A percentile compares a stretch with the other conserved stretches of the same genome.
Conservation (phyloP, 179 eudicot species). For the Actinidia polygama region DNA sequence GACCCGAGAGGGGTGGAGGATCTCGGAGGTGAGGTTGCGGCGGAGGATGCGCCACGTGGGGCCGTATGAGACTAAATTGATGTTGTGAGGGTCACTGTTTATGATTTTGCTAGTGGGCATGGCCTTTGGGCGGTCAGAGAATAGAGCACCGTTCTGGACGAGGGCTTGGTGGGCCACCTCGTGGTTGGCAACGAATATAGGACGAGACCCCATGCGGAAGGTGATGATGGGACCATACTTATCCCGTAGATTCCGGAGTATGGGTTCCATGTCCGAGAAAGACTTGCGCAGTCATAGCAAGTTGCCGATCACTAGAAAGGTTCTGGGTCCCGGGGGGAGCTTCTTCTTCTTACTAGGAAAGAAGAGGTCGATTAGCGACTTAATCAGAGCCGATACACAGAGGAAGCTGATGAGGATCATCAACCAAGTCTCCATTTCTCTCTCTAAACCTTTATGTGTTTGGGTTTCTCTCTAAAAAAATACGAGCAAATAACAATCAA, state of each 20-base stretch:
- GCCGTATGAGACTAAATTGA: slow-evolving; percentile 37
- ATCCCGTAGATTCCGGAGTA: slow-evolving; percentile 30
- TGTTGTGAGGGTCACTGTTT: slow-evolving; percentile 32
- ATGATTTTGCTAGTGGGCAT: slow-evolving; percentile 16
- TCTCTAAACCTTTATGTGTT: too few relatives aligned
- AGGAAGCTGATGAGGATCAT: slow-evolving; percentile 1
- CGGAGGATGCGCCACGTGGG: slow-evolving; percentile 51
- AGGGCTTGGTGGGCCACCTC: slow-evolving; percentile 35
- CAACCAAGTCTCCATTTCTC: slow-evolving; percentile 8
- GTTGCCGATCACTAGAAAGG: slow-evolving; percentile 33
- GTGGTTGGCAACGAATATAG: background rate
- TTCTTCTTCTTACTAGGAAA: background rate
- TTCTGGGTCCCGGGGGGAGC: slow-evolving; percentile 20
- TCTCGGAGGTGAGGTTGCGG: slow-evolving; percentile 16
- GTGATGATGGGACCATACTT: slow-evolving; percentile 48
- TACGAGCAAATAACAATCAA: too few relatives aligned
- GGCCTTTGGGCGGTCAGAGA: slow-evolving; percentile 47
- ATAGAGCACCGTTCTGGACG: slow-evolving; percentile 44
- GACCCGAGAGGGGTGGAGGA: slow-evolving; percentile 47
- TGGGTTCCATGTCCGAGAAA: slow-evolving; percentile 33
- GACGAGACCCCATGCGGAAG: slow-evolving; percentile 30
- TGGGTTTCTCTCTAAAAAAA: too few relatives aligned
- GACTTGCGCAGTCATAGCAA: slow-evolving; percentile 27
- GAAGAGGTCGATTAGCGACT: background rate
- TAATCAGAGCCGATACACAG: background rate